Conservation (phyloP, 2,329 filamentous ascomycete species). For the Pseudocercospora fijiensis region DNA sequence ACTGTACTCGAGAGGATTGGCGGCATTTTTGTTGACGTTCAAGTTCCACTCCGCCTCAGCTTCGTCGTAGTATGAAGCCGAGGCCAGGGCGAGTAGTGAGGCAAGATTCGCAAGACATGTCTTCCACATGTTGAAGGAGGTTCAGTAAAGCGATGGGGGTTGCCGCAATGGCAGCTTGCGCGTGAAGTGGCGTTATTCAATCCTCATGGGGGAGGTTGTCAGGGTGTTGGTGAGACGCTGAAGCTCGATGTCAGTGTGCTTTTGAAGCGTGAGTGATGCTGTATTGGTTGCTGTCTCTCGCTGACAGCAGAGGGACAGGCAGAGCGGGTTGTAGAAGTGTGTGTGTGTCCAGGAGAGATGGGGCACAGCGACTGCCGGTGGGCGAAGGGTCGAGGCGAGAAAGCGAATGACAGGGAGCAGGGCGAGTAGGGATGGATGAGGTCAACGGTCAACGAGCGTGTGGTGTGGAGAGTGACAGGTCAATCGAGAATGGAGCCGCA, state of each 20-base stretch:
- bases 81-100: slow-evolving; percentile 23
- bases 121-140: slow-evolving; percentile 27
- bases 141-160: slow-evolving; percentile 7
- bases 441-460: slow-evolving; percentile 20
- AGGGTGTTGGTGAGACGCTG: not conserved
- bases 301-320: not conserved
- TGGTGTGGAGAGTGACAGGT: slow-evolving; percentile 10
- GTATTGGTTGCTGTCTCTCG: not conserved
- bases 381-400: slow-evolving; percentile 18
- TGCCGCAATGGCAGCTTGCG: slow-evolving; percentile 26
- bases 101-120: slow-evolving; percentile 28
- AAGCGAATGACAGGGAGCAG: slow-evolving; percentile 14
- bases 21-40: slow-evolving; percentile 60
- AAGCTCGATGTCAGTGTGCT: not conserved
- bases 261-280: not conserved
- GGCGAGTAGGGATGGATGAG: slow-evolving; percentile 13
- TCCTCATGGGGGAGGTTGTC: slow-evolving; percentile 20
- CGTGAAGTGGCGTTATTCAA: slow-evolving; percentile 19
- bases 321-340: not conserved
- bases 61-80: slow-evolving; percentile 48
- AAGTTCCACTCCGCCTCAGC: slow-evolving; percentile 57
- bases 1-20: slow-evolving; percentile 57
- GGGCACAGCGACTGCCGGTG: slow-evolving; percentile 25
- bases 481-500: slow-evolving; percentile 1
- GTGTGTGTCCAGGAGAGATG: slow-evolving; percentile 19